Base-by-base conservation (phyloP, 1,284 basidiomycete genomes). In the Ustilago nuda region DNA sequence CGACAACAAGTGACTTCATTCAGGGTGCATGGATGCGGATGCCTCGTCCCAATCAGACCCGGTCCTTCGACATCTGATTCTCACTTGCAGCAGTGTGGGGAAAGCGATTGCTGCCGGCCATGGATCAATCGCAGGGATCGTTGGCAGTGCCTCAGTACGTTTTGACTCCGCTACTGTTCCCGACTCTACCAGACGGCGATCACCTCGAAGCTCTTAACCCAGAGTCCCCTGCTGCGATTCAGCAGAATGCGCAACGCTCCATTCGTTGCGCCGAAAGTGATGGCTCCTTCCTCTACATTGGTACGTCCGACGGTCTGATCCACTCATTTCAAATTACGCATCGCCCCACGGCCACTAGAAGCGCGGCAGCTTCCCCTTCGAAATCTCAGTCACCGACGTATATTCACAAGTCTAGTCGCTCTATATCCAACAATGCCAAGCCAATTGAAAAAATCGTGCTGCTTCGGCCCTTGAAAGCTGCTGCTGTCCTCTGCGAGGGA, bases 271-370 rank as follows among this genome's bases (percentile, higher is more conserved):
- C 72, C 27, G 64, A 76, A 48, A 62, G 66, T 19, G 70, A 76
- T 41, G 70, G 66, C 36, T 46, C 56, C 17, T 60, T 77, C 36
- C 73, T 83, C 37, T 82, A 82, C 56, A 50, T 82, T 41, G 81
- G 80, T 52, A 67, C 78, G 12, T 76, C 76, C 23, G 74, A 83
- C 53, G 81, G 81, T 8, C 15, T 62, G 19, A 60, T 81, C 33
- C 72, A 78, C 32, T 68, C 71, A 15, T 81, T 74, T 43, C 56
- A 54, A 12, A 63, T 81, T 63, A 52, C 35, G 37, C n/a, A 41
- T 41, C 39, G 8, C n/a, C 17, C 23, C 59, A 19, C 15, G 17
- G 23, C 48, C 4, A 23, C 36, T 12, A 27, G 27, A 19, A 43
- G 30, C 19, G n/a, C 46, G 33, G 8, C 52, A 7, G 27, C 37